phyloP scores from a whole-genome alignment of 176 grass and related monocot species.

The Poa pratensis region DNA sequence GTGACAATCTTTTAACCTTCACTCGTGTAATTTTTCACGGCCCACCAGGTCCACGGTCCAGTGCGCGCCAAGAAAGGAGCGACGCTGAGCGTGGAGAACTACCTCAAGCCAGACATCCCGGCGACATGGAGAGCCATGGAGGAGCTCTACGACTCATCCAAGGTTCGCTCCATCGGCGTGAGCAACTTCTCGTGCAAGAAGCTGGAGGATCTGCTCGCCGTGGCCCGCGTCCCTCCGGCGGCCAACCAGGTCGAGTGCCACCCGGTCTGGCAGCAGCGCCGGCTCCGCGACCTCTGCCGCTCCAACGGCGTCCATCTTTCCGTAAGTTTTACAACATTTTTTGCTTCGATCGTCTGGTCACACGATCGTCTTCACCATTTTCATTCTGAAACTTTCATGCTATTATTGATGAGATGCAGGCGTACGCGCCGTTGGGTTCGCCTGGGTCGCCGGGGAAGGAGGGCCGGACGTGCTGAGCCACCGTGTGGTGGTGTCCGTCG shows the following conservation, averaged over 20 bases:
- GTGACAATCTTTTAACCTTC: too few species aligned
- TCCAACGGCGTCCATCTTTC: constrained; percentile 45
- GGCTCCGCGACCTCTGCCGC: constrained; percentile 38
- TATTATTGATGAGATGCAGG: constrained; percentile 20
- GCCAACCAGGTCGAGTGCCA: constrained; percentile 63
- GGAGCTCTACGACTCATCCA: constrained; percentile 39
- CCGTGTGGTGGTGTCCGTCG: constrained; percentile 24
- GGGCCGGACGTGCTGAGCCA: constrained; percentile 38
- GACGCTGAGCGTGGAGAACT: constrained; percentile 41
- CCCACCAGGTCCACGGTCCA: constrained; percentile 41
- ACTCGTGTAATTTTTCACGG: background rate
- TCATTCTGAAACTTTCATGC: background rate
- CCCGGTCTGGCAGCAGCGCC: constrained; percentile 49
- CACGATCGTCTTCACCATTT: background rate
- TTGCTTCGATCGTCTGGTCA: background rate
- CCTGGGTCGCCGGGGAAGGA: constrained; percentile 46
- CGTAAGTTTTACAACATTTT: constrained; percentile 21
- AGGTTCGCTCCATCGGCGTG: constrained; percentile 46
- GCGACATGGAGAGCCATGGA: constrained; percentile 60
- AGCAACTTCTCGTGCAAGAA: constrained; percentile 60
- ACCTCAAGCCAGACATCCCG: constrained; percentile 43
- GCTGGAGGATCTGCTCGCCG: constrained; percentile 38
- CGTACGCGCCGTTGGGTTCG: constrained; percentile 54
- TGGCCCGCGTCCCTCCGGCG: constrained; percentile 42
- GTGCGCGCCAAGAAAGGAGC: constrained; percentile 51